Conservation (phyloP, 179 eudicot genomes). For the Patellifolia procumbens region DNA sequence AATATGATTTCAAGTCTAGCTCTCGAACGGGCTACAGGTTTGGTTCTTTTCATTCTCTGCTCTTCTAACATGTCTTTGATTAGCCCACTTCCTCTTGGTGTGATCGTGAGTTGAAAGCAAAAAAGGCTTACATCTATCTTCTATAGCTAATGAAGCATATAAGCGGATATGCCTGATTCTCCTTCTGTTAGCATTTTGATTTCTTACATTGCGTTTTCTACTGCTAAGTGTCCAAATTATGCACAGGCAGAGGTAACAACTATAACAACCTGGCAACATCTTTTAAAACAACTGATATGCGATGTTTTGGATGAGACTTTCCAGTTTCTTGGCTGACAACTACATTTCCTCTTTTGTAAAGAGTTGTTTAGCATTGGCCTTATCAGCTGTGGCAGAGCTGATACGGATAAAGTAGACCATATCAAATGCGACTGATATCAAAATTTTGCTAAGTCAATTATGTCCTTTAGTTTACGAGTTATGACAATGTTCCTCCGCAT, state of each 20-base stretch:
- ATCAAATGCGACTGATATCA: not conserved
- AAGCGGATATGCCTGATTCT: not conserved
- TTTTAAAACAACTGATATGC: not conserved
- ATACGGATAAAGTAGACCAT: not conserved
- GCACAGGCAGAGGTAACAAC: not conserved
- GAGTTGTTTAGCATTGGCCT: not conserved
- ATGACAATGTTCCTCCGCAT: not conserved
- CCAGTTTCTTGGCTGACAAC: not conserved
- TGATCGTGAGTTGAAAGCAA: not conserved
- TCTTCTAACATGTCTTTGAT: not conserved
- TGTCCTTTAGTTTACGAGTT: not conserved
- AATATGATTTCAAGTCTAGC: conserved; percentile 92
- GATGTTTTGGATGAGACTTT: not conserved
- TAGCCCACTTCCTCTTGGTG: not conserved
- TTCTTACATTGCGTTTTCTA: not conserved
- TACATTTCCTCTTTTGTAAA: not conserved
- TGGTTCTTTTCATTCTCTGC: conserved; percentile 6
- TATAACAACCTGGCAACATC: not conserved
- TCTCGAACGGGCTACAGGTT: conserved; percentile 89
- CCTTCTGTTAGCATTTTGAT: not conserved
- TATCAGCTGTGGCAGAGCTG: not conserved
- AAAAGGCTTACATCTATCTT: not conserved
- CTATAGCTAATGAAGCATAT: not conserved
- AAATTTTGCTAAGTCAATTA: not conserved
- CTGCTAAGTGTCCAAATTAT: not conserved